Base-by-base conservation (phyloP, 768 basidiomycete species). In the Exsudoporus frostii region DNA sequence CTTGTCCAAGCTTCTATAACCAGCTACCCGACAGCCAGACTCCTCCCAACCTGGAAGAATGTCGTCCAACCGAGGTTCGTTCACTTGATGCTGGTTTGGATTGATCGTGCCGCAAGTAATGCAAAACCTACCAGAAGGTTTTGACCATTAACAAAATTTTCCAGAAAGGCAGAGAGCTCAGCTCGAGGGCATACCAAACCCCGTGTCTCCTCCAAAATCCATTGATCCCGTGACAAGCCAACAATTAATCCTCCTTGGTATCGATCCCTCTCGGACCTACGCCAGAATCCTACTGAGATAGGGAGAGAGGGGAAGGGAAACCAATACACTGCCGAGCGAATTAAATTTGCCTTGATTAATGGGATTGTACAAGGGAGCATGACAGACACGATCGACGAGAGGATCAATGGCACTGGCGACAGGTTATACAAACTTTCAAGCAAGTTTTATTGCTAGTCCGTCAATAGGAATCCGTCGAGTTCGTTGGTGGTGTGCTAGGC, bases 281-380 rank as follows among this genome's bases (percentile, higher is more conserved):
- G n/a, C n/a, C n/a, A n/a, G n/a, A n/a, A n/a, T n/a, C 54, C n/a
- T 71, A 70, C 36, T 66, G 66, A 47, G 71, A 74, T 34, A 61
- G 56, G 49, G 50, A 47, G 19, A 45, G 47, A 50, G 4, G 40
- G 41, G 10, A 53, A 32, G 6, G 55, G 33, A 17, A 54, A 32
- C 14, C 37, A 37, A n/a, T 51, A 56, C n/a, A n/a, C n/a, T n/a
- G n/a, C n/a, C n/a, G n/a, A n/a, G n/a, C n/a, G n/a, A n/a, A n/a
- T n/a, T n/a, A n/a, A n/a, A n/a, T n/a, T n/a, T n/a, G n/a, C n/a
- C n/a, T n/a, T n/a, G 29, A 50, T 32, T 32, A 45, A 25, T 54
- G 50, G 40, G 56, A 63, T 42, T 57, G 47, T 9, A 42, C 64
- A 6, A 51, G 63, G 48, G 63, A 67, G 44, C 53, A 51, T 2